Base-by-base conservation (phyloP, 164 flowering plant species). In the Akebia trifoliata region DNA sequence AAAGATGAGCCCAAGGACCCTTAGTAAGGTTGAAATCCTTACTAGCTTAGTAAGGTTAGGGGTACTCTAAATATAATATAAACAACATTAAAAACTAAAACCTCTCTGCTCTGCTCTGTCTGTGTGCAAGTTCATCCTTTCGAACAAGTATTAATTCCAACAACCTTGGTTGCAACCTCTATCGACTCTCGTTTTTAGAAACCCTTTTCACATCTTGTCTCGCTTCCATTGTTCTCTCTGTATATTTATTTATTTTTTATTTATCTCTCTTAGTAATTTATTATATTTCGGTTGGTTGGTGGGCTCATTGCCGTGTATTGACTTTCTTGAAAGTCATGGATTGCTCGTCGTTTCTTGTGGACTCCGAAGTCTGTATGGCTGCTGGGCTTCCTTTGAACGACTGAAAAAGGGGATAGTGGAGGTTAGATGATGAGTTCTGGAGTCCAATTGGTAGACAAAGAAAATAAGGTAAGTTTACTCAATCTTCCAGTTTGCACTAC, bases 231-330 rank as follows among this genome's bases (percentile, higher is more conserved):
- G 2, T 18, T 43, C 1, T 6, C 59, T 35, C 15, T 12, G 17
- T 26, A n/a, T 54, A 15, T 43, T 43, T 8, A 43, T 48, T 35
- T 34, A 9, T 31, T 49, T 40, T 44, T 50, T 28, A 0, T 29
- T 1, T 25, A 11, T 35, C 49, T 47, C 17, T 20, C 7, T 48
- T 22, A 43, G 9, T 14, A 24, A 29, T 30, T 36, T 52, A n/a
- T 4, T 26, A n/a, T 45, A 31, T 54, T 31, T 46, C 26, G 34
- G 15, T 50, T 50, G 69, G 65, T 69, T 64, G 74, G 75, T 71
- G 68, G 71, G 54, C 74, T 60, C 40, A 53, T 56, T 74, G 81
- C 76, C 65, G 4, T 47, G 54, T 28, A 40, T 78, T 72, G 78
- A 72, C 78, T 61, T 74, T 56, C 62, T 54, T 31, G 30, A 26